Evolutionary conservation across 83 land plant species (phyloP), one percentile per base, ranked within the genome.

Genomic region (Isoetes engelmannii): DNA sequence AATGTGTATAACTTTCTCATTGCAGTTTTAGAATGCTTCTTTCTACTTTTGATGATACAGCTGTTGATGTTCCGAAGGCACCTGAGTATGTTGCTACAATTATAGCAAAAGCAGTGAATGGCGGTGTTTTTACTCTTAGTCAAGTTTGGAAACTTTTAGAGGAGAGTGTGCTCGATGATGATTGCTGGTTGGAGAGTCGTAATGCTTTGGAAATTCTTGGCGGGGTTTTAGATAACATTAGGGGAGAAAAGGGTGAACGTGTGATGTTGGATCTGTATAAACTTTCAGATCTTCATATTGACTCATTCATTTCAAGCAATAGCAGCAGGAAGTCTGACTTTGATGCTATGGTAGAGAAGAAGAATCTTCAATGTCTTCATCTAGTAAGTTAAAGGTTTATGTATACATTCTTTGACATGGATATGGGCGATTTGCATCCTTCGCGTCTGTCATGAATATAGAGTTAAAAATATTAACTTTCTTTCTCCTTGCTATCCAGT

Each of bases 61-160:
- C 81, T 7, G 82, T 77, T 75, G 98, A 93, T 79, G 92, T 95
- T 12, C 98, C 98, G 13, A 90, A 57, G 75, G 98, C 96, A 28
- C 75, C 98, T 41, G 86, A 93, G 21, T 87, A 72, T 72, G 81
- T 93, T 54, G 96, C 88, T 17, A 78, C 64, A 8, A 67, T 93
- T 15, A 74, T 89, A 53, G 89, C 77, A 4, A 84, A 77, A 60
- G 50, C 83, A 12, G 75, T 93, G 19, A 10, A 68, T 19, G 86
- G 77, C 43, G 72, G 79, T 37, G 73, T 90, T 5, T 57, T 84
- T 6, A 44, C 89, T 9, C 62, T 92, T 37, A 42, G 21, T 19
- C 85, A 85, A 42, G 69, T 80, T 6, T 86, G 86, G 15, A 72
- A 54, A 10, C 20, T 84, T 44, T 45, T 92, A 41, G 63, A 63